Percentiles rank a stretch among this genome's conserved stretches.
Evolutionary conservation across 441 rosid species (phyloP).

Genomic region (Metrosideros polymorpha): DNA sequence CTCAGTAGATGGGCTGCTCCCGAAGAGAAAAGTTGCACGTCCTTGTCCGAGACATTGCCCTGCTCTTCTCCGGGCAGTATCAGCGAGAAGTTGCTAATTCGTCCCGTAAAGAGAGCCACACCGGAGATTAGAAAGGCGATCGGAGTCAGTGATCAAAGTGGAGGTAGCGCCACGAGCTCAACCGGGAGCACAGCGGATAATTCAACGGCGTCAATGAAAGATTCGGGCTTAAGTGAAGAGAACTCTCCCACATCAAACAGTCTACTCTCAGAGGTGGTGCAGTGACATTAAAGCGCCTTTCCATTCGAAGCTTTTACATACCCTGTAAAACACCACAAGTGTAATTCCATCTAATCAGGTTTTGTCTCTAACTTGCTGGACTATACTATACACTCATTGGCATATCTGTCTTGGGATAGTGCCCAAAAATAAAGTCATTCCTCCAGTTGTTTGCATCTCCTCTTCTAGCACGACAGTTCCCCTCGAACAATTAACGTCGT

Average conservation of each 20-base stretch:
- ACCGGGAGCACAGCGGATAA: conserved; percentile 11
- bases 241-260: conserved; percentile 44
- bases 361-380: background rate
- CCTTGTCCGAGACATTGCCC: conserved; percentile 12
- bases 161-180: conserved; percentile 6
- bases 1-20: conserved; percentile 24
- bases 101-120: background rate
- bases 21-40: conserved; percentile 8
- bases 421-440: background rate
- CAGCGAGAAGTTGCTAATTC: conserved; percentile 25
- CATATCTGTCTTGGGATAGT: background rate
- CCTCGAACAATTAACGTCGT: no score
- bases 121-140: background rate
- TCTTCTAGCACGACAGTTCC: no score
- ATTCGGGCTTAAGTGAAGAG: conserved; percentile 36
- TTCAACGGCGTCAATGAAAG: conserved; percentile 33
- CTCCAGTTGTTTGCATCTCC: no score
- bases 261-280: conserved; percentile 14
- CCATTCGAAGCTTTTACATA: background rate
- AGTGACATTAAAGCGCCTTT: conserved; percentile 1
- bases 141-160: background rate
- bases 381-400: background rate
- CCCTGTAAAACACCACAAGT: background rate
- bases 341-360: background rate
- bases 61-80: conserved; percentile 22